These are phyloP conservation scores for Acanthochlamys bracteata DNA, from an alignment of 106 monocot species.

Conservation along the genomic window DNA sequence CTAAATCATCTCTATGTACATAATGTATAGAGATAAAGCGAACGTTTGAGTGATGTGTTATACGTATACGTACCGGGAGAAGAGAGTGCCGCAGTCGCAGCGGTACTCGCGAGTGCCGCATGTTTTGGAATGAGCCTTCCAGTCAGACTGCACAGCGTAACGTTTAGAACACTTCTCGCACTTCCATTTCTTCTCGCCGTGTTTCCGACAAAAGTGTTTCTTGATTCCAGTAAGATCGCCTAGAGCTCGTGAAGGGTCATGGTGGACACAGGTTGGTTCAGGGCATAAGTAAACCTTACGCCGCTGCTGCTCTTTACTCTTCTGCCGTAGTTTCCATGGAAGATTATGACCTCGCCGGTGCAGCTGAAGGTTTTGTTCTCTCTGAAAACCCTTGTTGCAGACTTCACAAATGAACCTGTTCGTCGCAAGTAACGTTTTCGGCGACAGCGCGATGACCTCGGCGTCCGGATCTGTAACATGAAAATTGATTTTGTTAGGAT, in stretches of 20 bases:
- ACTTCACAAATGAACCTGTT: slow-evolving; percentile 85
- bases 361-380: slow-evolving; percentile 83
- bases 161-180: slow-evolving; percentile 95
- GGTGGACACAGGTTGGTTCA: slow-evolving; percentile 86
- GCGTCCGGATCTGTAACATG: slow-evolving; percentile 56
- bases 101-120: slow-evolving; percentile 94
- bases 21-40: no score
- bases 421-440: slow-evolving; percentile 77
- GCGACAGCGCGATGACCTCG: slow-evolving; percentile 77
- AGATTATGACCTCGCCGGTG: slow-evolving; percentile 86
- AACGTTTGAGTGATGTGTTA: neutral
- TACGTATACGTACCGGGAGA: slow-evolving; percentile 60
- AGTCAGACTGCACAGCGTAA: slow-evolving; percentile 94
- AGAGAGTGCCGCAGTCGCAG: slow-evolving; percentile 97
- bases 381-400: slow-evolving; percentile 82
- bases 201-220: slow-evolving; percentile 95
- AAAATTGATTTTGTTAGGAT: no score
- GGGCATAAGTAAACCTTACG: slow-evolving; percentile 84
- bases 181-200: slow-evolving; percentile 99
- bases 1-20: neutral
- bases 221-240: slow-evolving; percentile 98
- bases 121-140: slow-evolving; percentile 97
- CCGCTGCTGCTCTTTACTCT: slow-evolving; percentile 39
- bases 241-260: slow-evolving; percentile 83
- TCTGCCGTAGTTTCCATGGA: slow-evolving; percentile 90